These are phyloP conservation scores for Eucalyptus melliodora DNA, from an alignment of 345 rosid genomes.

Conservation along the genomic window DNA sequence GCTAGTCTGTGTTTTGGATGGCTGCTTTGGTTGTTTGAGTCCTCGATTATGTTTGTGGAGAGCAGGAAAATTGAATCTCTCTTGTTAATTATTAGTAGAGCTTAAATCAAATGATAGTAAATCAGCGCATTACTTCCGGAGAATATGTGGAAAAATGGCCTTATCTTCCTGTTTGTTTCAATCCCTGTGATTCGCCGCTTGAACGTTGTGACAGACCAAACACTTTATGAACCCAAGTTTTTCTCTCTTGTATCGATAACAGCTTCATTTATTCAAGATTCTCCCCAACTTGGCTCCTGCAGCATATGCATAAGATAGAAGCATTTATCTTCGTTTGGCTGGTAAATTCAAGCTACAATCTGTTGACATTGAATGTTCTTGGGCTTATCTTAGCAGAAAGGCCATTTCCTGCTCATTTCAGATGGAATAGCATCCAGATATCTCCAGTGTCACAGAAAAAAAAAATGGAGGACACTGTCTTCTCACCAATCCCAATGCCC, in stretches of 20 bases:
- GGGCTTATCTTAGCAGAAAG: neutral
- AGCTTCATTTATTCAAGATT: neutral
- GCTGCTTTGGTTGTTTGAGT: neutral
- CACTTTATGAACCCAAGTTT: neutral
- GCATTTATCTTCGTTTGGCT: neutral
- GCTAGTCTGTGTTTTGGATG: neutral
- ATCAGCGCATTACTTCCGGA: neutral
- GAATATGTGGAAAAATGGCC: neutral
- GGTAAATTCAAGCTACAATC: neutral
- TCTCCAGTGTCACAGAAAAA: neutral
- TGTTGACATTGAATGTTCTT: neutral
- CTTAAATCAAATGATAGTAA: neutral
- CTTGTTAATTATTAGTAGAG: neutral
- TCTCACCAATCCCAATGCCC: slow-evolving; percentile 19
- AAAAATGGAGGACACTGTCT: slow-evolving; percentile 46
- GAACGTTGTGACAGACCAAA: neutral
- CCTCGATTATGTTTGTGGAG: neutral
- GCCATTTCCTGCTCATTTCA: neutral
- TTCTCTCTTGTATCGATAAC: neutral
- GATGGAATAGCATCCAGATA: neutral
- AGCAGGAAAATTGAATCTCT: neutral
- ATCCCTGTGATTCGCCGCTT: neutral
- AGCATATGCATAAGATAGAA: neutral
- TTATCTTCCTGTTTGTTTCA: neutral
- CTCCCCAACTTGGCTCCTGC: neutral